A percentile compares a stretch with the other conserved stretches of the same genome.
Conservation (phyloP, 2,329 filamentous ascomycete genomes). For the Pseudocercospora eumusae region DNA sequence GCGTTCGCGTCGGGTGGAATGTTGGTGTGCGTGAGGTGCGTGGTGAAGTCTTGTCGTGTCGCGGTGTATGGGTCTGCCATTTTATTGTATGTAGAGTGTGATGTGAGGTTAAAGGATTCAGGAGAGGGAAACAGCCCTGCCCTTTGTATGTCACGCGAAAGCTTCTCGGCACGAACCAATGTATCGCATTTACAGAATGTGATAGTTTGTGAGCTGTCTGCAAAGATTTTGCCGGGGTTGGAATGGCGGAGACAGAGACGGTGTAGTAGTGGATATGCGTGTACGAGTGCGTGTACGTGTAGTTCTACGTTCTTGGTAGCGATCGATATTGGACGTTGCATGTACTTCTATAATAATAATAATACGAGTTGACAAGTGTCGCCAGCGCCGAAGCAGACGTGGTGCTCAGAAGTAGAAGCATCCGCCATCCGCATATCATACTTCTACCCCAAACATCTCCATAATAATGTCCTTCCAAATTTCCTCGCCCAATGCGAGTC, state of each 20-base stretch:
- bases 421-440: neutral
- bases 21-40: conserved; percentile 20
- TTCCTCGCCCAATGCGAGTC: conserved; percentile 28
- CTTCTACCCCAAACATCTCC: neutral
- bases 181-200: neutral
- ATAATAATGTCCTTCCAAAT: conserved; percentile 31
- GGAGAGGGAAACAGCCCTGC: neutral
- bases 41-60: conserved; percentile 37
- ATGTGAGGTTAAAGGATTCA: too few relatives aligned
- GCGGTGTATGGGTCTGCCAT: conserved; percentile 32
- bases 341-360: too few relatives aligned
- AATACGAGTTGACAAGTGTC: conserved; percentile 4
- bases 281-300: too few relatives aligned
- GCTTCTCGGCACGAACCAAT: neutral
- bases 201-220: conserved; percentile 5
- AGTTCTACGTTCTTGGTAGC: too few relatives aligned
- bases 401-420: neutral
- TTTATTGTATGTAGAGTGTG: too few relatives aligned
- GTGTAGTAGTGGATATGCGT: too few relatives aligned
- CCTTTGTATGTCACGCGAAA: neutral
- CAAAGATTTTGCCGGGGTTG: conserved; percentile 16
- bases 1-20: conserved; percentile 28
- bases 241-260: too few relatives aligned
- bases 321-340: neutral
- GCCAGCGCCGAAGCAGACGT: neutral